Evolutionary conservation across 2,329 filamentous ascomycete species (phyloP).

Genomic region (Aspergillus brasiliensis): DNA sequence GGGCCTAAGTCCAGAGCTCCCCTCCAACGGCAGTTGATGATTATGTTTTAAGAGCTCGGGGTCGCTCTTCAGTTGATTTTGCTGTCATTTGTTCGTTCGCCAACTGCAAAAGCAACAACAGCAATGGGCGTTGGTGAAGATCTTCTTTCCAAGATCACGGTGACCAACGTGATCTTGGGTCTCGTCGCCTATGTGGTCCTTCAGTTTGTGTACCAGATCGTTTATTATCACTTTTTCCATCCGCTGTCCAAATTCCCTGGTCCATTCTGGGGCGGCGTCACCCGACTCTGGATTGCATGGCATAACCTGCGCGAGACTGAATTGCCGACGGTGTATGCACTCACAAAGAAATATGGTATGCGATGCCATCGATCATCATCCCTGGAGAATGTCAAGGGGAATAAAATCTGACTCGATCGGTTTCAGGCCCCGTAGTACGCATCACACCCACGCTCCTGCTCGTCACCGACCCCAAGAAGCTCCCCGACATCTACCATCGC

Average conservation of each 20-base stretch:
- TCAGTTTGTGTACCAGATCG: slow-evolving; percentile 37
- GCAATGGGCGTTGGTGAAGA: slow-evolving; percentile 31
- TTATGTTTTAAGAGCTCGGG: background rate
- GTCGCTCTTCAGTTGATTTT: background rate
- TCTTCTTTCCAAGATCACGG: slow-evolving; percentile 30
- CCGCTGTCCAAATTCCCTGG: slow-evolving; percentile 39
- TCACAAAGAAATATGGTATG: slow-evolving; percentile 54
- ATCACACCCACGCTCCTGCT: slow-evolving; percentile 57
- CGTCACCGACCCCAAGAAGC: slow-evolving; percentile 55
- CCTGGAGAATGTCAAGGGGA: background rate
- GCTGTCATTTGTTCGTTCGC: background rate
- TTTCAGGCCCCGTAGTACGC: slow-evolving; percentile 54
- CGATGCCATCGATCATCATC: background rate
- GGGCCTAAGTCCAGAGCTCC: background rate
- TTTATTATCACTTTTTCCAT: slow-evolving; percentile 53
- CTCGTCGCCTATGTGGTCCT: slow-evolving; percentile 27
- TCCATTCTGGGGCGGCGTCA: slow-evolving; percentile 58
- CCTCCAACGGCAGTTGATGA: background rate
- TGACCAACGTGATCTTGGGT: slow-evolving; percentile 26
- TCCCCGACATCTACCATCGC: slow-evolving; percentile 60
- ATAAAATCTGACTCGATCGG: background rate
- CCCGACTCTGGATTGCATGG: slow-evolving; percentile 57
- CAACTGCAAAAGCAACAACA: slow-evolving; percentile 10
- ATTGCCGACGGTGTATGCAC: slow-evolving; percentile 42
- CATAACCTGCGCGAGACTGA: slow-evolving; percentile 55